Evolutionary conservation across 2,329 filamentous ascomycete species (phyloP).

Genomic region (Fusarium fracticaudum): DNA sequence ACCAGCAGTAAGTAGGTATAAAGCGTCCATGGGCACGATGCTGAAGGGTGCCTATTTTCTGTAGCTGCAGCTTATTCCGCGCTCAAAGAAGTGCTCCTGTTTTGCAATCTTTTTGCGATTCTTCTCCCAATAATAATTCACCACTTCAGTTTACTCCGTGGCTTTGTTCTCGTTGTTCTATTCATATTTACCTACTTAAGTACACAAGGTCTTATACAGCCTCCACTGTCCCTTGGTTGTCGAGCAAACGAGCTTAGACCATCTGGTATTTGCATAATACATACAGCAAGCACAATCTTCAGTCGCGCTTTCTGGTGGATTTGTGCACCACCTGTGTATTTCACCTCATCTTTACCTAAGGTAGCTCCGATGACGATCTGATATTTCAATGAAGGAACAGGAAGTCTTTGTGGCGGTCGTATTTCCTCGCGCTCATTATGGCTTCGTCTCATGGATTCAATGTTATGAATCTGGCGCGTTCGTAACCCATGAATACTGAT

Average conservation of each 20-base stretch:
- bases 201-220: not conserved
- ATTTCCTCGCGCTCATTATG: slow-evolving; percentile 40
- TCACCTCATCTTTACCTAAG: not conserved
- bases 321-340: not conserved
- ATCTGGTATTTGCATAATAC: not conserved
- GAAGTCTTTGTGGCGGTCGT: not conserved
- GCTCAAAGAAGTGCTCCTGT: not conserved
- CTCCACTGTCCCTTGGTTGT: not conserved
- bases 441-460: slow-evolving; percentile 46
- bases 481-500: slow-evolving; percentile 15
- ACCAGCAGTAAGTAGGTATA: not conserved
- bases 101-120: not conserved
- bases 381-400: slow-evolving; percentile 1
- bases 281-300: not conserved
- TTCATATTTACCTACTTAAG: not conserved
- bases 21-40: not conserved
- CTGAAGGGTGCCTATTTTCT: not conserved
- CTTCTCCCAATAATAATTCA: not conserved
- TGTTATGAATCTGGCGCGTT: slow-evolving; percentile 50
- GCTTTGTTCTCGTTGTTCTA: not conserved
- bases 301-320: slow-evolving; percentile 10
- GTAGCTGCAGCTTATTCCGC: slow-evolving; percentile 2
- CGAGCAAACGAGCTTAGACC: slow-evolving; percentile 14
- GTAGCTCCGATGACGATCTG: not conserved
- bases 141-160: not conserved